Conservation (phyloP, 306 rosid genomes). For the Vigna nakashimae region DNA sequence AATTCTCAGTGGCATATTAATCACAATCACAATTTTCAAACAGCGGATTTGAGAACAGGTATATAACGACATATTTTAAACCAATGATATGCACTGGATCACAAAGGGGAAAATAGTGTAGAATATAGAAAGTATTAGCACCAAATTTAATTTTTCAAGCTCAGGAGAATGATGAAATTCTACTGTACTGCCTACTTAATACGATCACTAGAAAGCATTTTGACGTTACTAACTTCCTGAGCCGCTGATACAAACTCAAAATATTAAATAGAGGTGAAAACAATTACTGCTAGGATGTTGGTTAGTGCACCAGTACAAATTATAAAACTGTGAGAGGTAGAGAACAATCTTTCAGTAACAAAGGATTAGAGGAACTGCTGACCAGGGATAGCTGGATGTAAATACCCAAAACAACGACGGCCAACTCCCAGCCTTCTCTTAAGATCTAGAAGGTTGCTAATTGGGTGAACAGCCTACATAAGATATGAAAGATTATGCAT, state of each 20-base stretch:
- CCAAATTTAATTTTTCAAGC: conserved; percentile 25
- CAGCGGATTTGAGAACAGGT: not conserved
- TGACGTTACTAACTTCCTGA: conserved; percentile 20
- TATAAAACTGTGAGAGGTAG: conserved; percentile 27
- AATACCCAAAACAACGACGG: conserved; percentile 93
- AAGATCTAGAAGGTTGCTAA: conserved; percentile 95
- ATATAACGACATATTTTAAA: conserved; percentile 22
- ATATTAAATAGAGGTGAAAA: conserved; percentile 30
- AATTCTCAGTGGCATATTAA: conserved; percentile 15
- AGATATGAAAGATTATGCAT: conserved; percentile 43
- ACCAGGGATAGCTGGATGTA: conserved; percentile 98
- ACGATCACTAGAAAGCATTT: conserved; percentile 21
- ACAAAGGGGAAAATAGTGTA: conserved; percentile 25
- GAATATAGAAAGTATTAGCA: not conserved
- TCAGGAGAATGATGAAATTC: conserved; percentile 24
- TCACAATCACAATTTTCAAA: conserved; percentile 15
- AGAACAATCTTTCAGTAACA: conserved; percentile 33
- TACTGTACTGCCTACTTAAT: not conserved
- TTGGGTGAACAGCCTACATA: conserved; percentile 95
- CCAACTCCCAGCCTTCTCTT: conserved; percentile 98
- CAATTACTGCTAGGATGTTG: conserved; percentile 20
- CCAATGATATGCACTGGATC: conserved; percentile 26
- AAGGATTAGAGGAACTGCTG: conserved; percentile 48
- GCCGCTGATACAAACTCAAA: conserved; percentile 16
- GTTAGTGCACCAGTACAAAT: conserved; percentile 10